These are phyloP conservation scores for Botrytis fabae DNA, from an alignment of 2,329 filamentous ascomycete genomes.

Conservation along the genomic window DNA sequence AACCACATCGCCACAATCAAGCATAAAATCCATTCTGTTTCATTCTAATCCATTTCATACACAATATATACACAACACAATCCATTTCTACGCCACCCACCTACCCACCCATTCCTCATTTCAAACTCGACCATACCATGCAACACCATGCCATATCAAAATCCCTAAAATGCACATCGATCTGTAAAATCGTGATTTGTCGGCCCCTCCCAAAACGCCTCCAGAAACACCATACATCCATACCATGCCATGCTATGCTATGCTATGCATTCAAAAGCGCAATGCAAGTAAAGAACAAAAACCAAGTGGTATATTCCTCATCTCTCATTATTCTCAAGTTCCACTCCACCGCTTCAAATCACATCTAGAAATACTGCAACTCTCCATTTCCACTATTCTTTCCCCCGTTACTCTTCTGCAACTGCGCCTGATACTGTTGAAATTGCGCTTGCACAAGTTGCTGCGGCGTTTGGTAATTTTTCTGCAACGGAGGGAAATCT, in stretches of 20 bases:
- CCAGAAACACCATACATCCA: background rate
- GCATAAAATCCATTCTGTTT: background rate
- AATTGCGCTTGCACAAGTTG: constrained; percentile 40
- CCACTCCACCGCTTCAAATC: background rate
- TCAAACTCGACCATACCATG: background rate
- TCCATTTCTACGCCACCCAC: background rate
- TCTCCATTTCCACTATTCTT: constrained; percentile 32
- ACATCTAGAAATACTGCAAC: constrained; percentile 37
- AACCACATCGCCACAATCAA: background rate
- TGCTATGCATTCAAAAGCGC: background rate
- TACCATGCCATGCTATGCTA: background rate
- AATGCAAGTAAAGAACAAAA: background rate
- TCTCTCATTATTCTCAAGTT: background rate
- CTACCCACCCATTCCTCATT: background rate
- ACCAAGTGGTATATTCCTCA: background rate
- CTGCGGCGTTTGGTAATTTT: constrained; percentile 40
- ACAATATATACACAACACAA: background rate
- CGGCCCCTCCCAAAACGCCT: background rate
- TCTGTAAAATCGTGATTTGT: background rate
- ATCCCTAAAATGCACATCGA: background rate
- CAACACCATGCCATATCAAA: background rate
- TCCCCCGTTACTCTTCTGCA: constrained; percentile 36
- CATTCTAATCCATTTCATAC: background rate
- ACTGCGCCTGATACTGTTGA: constrained; percentile 38
- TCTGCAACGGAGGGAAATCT: constrained; percentile 41